Base-by-base conservation (phyloP, 208 protist genomes). In the Trypanosomatidae sp. region DNA sequence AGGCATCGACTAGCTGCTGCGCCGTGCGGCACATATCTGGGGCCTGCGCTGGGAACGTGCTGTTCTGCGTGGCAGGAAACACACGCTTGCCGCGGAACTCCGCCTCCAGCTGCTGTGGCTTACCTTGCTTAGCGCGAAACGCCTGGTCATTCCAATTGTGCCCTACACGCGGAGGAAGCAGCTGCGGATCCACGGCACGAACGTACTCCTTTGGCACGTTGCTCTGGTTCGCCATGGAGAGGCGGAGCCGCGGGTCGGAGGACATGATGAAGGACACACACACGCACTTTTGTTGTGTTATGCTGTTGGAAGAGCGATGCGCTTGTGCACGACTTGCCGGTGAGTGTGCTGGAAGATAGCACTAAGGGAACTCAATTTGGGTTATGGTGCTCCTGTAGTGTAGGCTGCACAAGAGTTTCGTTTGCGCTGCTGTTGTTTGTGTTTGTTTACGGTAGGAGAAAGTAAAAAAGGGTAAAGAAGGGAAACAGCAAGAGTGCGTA, bases 141-240 rank as follows among this genome's bases (percentile, higher is more conserved):
- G 92, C 92, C 73, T 87, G 85, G 60, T 97, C 92, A 59, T 88
- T 89, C 92, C 92, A 97, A 77, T 97, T 97, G 84, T 95, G 87
- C 1, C 92, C 92, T 30, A 95, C 89, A 28, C 87, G 84, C n/a
- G 88, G 90, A 5, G 92, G 92, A 43, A 97, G 84, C 17, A 95
- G 77, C 55, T 89, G 84, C 4, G 80, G 75, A 70, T 97, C 89
- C 30, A 85, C 80, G 7, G 87, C 87, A 30, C 90, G 87, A 60
- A 96, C 80, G 73, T 88, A 94, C 78, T 93, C 88, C 71, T 88
- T 91, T 9, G 87, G 86, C 10, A 96, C 90, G 56, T 96, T 88
- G 66, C 33, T 74, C 46, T 49, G 15, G 67, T 82, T 82, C 67
- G 72, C 72, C 72, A 82, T 76, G 13, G 77, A 70, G 49, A 82